phyloP scores from a whole-genome alignment of 2,329 filamentous ascomycete species.

The Alternaria conjuncta region DNA sequence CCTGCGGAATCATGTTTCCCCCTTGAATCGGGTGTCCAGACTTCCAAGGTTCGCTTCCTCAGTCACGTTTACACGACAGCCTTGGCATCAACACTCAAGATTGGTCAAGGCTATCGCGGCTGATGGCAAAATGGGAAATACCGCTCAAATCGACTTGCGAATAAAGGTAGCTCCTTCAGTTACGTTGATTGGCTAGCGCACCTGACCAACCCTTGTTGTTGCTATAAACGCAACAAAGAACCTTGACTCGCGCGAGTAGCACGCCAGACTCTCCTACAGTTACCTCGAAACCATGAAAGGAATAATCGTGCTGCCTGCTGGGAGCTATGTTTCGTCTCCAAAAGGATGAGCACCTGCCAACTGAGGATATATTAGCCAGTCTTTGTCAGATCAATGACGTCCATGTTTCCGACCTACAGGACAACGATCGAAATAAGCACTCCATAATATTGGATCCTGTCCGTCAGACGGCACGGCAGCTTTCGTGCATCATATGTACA shows the following conservation, averaged over 20 bases:
- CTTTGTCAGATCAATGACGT: background rate
- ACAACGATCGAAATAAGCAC: background rate
- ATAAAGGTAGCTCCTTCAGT: background rate
- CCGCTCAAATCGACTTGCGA: background rate
- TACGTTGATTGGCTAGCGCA: background rate
- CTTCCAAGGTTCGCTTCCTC: background rate
- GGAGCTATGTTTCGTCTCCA: background rate
- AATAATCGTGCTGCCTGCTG: background rate
- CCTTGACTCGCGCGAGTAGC: background rate
- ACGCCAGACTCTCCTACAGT: background rate
- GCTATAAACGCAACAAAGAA: conserved; percentile 2
- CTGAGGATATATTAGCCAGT: background rate
- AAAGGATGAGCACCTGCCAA: background rate
- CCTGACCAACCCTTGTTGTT: background rate
- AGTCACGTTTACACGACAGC: background rate
- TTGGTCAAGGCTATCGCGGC: background rate
- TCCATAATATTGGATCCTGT: background rate
- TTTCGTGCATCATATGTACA: background rate
- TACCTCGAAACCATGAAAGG: background rate
- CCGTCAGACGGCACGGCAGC: background rate
- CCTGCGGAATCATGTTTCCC: background rate
- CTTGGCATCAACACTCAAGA: background rate
- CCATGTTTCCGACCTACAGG: background rate
- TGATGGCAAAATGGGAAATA: background rate
- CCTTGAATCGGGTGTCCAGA: background rate